These are phyloP conservation scores for Epicoccum sorghinum DNA, from an alignment of 2,329 filamentous ascomycete genomes.

Conservation along the genomic window DNA sequence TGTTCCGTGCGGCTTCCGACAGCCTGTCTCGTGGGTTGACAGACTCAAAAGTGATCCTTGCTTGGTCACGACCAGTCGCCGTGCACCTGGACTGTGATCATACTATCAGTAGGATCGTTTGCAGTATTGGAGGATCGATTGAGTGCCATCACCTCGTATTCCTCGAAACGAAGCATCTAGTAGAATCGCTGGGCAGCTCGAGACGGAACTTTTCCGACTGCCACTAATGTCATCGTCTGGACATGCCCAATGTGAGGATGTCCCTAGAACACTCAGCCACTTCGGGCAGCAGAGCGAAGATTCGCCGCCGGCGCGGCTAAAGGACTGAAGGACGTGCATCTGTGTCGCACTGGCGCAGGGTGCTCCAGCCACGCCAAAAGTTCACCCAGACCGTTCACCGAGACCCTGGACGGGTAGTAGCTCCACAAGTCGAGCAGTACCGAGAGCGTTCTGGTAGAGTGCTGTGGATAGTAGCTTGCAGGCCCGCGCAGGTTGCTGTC, in stretches of 20 bases:
- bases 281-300: slow-evolving; percentile 2
- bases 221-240: not conserved
- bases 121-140: slow-evolving; percentile 3
- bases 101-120: not conserved
- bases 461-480: not conserved
- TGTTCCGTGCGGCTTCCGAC: not conserved
- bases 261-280: slow-evolving; percentile 8
- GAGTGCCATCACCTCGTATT: not conserved
- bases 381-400: slow-evolving; percentile 2
- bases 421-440: not conserved
- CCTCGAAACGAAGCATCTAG: not conserved
- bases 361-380: slow-evolving; percentile 2
- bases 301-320: slow-evolving; percentile 2
- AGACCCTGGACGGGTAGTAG: not conserved
- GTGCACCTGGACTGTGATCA: not conserved
- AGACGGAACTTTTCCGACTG: slow-evolving; percentile 1
- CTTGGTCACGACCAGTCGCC: not conserved
- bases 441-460: not conserved
- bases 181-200: not conserved
- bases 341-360: not conserved
- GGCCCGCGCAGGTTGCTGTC: not conserved
- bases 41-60: slow-evolving; percentile 1
- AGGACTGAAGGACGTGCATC: slow-evolving; percentile 1
- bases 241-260: not conserved
- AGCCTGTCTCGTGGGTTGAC: not conserved